These are phyloP conservation scores for Blumeria hordei DNA, from an alignment of 2,329 filamentous ascomycete species.

Conservation along the genomic window DNA sequence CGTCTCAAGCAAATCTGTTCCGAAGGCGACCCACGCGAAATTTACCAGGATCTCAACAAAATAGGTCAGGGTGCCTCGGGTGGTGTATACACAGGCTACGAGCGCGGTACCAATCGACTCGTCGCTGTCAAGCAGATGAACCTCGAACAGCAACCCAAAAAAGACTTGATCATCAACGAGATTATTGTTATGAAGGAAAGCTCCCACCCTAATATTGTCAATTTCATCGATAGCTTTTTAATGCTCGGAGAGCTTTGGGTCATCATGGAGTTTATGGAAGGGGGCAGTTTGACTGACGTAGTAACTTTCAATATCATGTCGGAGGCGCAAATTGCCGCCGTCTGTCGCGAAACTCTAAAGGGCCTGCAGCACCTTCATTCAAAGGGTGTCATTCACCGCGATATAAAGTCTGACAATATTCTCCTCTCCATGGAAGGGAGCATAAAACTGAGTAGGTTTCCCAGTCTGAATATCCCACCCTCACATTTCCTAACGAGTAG, in stretches of 20 bases:
- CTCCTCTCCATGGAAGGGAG: constrained; percentile 79
- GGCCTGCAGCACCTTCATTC: constrained; percentile 89
- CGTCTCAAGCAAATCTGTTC: constrained; percentile 77
- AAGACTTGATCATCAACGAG: constrained; percentile 97
- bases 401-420: constrained; percentile 98
- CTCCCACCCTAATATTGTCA: constrained; percentile 95
- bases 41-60: constrained; percentile 74
- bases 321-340: constrained; percentile 86
- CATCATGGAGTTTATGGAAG: constrained; percentile 99
- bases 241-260: constrained; percentile 86
- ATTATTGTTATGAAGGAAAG: constrained; percentile 99
- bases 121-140: constrained; percentile 99
- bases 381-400: constrained; percentile 91
- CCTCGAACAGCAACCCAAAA: constrained; percentile 92
- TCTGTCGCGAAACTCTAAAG: constrained; percentile 78
- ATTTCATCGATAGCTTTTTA: constrained; percentile 94
- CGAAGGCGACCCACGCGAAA: constrained; percentile 64
- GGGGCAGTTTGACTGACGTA: constrained; percentile 88
- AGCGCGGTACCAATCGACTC: constrained; percentile 58
- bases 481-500: constrained; percentile 13
- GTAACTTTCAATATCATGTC: constrained; percentile 99
- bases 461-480: background rate
- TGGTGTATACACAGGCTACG: constrained; percentile 80
- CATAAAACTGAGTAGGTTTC: constrained; percentile 75
- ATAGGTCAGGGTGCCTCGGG: constrained; percentile 95